Conservation (phyloP, 2,329 filamentous ascomycete genomes). For the Alternaria sp. region DNA sequence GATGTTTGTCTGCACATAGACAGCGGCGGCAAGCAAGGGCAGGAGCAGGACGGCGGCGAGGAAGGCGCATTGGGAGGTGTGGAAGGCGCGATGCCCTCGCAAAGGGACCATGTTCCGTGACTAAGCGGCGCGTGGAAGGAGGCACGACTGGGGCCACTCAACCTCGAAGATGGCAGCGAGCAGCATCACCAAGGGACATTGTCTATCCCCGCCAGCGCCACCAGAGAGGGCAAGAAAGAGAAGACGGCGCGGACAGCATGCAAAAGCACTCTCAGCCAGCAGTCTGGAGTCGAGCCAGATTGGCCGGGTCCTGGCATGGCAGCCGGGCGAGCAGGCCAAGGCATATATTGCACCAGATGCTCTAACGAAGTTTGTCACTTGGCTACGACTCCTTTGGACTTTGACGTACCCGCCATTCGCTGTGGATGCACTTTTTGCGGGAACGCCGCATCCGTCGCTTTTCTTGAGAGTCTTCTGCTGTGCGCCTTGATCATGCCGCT, state of each 20-base stretch:
- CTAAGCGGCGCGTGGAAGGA: constrained; percentile 31
- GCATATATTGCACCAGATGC: constrained; percentile 31
- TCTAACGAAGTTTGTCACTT: constrained; percentile 31
- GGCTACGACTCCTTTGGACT: constrained; percentile 17
- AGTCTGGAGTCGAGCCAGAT: constrained; percentile 38
- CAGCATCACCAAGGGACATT: constrained; percentile 40
- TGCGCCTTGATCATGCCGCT: constrained; percentile 16
- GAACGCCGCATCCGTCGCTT: constrained; percentile 5
- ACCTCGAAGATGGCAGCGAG: constrained; percentile 32
- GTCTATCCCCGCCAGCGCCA: constrained; percentile 28
- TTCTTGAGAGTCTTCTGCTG: constrained; percentile 7
- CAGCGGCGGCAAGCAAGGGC: constrained; percentile 32
- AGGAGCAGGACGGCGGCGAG: constrained; percentile 26
- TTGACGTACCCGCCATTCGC: constrained; percentile 16
- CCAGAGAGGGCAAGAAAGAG: constrained; percentile 24
- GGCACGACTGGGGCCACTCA: constrained; percentile 34
- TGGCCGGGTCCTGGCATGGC: constrained; percentile 29
- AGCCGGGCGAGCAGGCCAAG: constrained; percentile 34
- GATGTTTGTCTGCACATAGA: constrained; percentile 36
- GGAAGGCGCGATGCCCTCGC: constrained; percentile 29
- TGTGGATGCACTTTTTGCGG: constrained; percentile 12
- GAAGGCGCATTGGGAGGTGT: constrained; percentile 27
- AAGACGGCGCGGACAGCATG: constrained; percentile 17
- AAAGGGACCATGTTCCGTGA: constrained; percentile 36
- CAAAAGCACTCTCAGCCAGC: constrained; percentile 18